Evolutionary conservation across 2,329 filamentous ascomycete species (phyloP).

Genomic region (Fusarium transvaalense): DNA sequence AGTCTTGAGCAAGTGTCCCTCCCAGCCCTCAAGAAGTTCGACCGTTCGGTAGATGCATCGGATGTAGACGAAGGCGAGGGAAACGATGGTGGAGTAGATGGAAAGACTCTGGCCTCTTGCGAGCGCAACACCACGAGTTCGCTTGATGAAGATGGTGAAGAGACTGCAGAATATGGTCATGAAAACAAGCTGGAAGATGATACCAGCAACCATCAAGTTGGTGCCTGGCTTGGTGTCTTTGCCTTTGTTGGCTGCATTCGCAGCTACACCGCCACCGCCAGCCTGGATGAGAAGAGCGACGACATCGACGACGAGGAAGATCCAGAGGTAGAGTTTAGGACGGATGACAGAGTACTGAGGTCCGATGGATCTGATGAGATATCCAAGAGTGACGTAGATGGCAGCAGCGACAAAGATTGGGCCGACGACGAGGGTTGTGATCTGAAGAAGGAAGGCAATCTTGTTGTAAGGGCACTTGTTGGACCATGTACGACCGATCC

Average conservation of each 20-base stretch:
- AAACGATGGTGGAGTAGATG: constrained; percentile 56
- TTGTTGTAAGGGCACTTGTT: constrained; percentile 62
- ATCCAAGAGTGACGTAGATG: constrained; percentile 63
- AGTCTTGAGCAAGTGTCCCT: constrained; percentile 63
- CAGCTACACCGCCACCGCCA: constrained; percentile 61
- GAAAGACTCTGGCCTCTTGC: constrained; percentile 45
- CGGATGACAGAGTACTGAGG: constrained; percentile 57
- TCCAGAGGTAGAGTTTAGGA: constrained; percentile 59
- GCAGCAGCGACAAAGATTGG: constrained; percentile 66
- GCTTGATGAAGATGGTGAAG: constrained; percentile 55
- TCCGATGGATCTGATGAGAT: constrained; percentile 60
- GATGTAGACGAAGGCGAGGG: constrained; percentile 59
- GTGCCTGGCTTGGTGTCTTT: constrained; percentile 59
- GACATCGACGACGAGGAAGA: constrained; percentile 59
- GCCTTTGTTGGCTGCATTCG: constrained; percentile 47
- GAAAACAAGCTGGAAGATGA: constrained; percentile 63
- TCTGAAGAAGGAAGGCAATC: constrained; percentile 64
- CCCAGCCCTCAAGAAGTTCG: constrained; percentile 64
- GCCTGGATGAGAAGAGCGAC: constrained; percentile 53
- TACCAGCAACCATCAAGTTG: constrained; percentile 63
- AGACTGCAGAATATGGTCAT: constrained; percentile 61
- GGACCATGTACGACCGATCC: constrained; percentile 63
- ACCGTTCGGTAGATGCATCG: constrained; percentile 64
- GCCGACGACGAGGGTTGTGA: constrained; percentile 58
- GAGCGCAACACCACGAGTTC: constrained; percentile 51